Evolutionary conservation across 2,329 filamentous ascomycete species (phyloP).

Genomic region (Arthrinium puccinioides): DNA sequence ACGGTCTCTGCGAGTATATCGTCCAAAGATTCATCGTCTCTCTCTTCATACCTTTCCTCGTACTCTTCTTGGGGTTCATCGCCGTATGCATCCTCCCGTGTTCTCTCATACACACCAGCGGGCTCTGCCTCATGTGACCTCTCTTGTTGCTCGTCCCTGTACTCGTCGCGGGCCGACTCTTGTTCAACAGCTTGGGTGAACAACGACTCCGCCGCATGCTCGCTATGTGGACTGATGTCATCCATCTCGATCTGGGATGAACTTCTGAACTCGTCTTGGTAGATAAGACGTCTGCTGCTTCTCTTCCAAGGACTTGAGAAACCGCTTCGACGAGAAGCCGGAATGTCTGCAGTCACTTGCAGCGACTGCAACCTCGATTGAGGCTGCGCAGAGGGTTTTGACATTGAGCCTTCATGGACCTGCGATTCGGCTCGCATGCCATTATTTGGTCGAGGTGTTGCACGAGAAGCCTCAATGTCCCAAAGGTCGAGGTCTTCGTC

Average conservation of each 20-base stretch:
- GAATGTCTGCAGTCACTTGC: constrained; percentile 6
- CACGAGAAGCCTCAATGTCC: constrained; percentile 48
- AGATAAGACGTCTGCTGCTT: constrained; percentile 20
- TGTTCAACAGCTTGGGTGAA: too few relatives aligned
- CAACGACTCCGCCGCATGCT: too few relatives aligned
- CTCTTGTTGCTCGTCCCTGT: too few relatives aligned
- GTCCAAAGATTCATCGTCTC: background rate
- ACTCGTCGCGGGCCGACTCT: too few relatives aligned
- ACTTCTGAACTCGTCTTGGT: constrained; percentile 23
- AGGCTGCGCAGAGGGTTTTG: too few relatives aligned
- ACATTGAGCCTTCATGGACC: constrained; percentile 5
- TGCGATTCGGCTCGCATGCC: constrained; percentile 8
- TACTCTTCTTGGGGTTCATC: background rate
- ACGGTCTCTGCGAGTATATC: too few relatives aligned
- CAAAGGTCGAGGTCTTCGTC: constrained; percentile 37
- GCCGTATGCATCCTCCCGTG: too few relatives aligned
- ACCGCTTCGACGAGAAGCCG: constrained; percentile 20
- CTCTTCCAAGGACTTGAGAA: constrained; percentile 34
- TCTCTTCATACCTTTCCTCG: background rate
- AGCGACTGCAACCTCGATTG: constrained; percentile 8
- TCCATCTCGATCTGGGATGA: constrained; percentile 24
- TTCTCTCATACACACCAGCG: constrained; percentile 15
- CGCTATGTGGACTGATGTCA: constrained; percentile 6
- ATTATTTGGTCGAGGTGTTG: constrained; percentile 26
- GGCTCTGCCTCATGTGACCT: constrained; percentile 10